These are phyloP conservation scores for Axilococcus clingmanii DNA, from an alignment of 139 green algal species.

Conservation along the genomic window DNA sequence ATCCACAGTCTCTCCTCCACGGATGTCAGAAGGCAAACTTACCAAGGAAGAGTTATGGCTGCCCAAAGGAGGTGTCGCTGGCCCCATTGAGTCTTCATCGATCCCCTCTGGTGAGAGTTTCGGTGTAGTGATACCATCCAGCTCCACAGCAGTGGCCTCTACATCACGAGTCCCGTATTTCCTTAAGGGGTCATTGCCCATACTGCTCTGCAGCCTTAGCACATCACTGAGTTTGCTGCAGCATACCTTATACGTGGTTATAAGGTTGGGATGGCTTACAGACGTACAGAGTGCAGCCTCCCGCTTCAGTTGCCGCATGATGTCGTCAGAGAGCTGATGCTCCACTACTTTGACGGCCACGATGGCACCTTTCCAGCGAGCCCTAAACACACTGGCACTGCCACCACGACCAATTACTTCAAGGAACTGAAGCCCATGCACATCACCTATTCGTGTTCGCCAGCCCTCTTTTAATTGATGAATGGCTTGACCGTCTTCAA, in stretches of 20 bases:
- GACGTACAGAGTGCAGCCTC: slow-evolving; percentile 8
- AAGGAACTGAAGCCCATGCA: not conserved
- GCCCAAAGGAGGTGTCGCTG: not conserved
- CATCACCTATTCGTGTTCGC: not conserved
- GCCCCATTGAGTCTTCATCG: not conserved
- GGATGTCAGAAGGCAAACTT: not conserved
- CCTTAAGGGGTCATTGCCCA: not conserved
- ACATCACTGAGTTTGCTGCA: not conserved
- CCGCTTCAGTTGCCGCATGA: slow-evolving; percentile 2
- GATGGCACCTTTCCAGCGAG: slow-evolving; percentile 10
- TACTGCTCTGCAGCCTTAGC: not conserved
- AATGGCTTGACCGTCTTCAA: not conserved
- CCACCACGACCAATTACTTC: not conserved
- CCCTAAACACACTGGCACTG: not conserved
- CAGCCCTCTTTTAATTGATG: not conserved
- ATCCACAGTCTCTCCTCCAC: not conserved
- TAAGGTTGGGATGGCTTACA: slow-evolving; percentile 11
- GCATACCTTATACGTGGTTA: not conserved
- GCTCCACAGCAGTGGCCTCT: not conserved
- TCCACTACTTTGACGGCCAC: slow-evolving; percentile 18
- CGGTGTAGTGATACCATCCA: not conserved
- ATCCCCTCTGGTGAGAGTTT: not conserved
- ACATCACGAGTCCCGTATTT: not conserved
- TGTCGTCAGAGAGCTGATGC: not conserved
- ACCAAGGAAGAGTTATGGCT: not conserved